These are phyloP conservation scores for Spongospora subterranea DNA, from an alignment of 208 protist genomes.

Conservation along the genomic window DNA sequence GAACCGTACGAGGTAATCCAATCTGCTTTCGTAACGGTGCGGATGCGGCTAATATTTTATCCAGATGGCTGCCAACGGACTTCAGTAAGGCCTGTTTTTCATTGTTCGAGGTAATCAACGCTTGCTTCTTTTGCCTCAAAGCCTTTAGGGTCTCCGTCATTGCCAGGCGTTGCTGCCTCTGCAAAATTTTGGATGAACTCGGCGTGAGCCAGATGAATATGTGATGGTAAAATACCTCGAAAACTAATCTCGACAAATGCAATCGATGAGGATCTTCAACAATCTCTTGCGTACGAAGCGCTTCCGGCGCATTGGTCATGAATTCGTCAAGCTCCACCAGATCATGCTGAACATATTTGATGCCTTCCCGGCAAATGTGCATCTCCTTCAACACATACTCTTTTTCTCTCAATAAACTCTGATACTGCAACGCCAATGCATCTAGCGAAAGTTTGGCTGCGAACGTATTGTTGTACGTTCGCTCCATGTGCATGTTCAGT, in stretches of 20 bases:
- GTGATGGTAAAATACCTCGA: background rate
- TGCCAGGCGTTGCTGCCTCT: background rate
- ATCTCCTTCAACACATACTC: slow-evolving; percentile 42
- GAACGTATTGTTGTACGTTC: background rate
- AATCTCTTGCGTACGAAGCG: background rate
- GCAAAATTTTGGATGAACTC: background rate
- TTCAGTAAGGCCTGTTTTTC: slow-evolving; percentile 3
- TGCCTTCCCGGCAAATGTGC: slow-evolving; percentile 10
- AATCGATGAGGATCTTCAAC: background rate
- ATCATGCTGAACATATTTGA: background rate
- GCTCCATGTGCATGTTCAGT: background rate
- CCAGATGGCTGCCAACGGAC: background rate
- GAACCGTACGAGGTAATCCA: background rate
- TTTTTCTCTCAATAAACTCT: slow-evolving; percentile 24
- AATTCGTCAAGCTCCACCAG: slow-evolving; percentile 29
- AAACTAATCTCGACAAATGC: slow-evolving; percentile 8
- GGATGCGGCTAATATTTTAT: background rate
- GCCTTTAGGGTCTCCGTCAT: background rate
- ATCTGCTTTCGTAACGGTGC: background rate
- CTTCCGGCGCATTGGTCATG: background rate
- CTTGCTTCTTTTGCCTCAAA: background rate
- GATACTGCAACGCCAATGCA: background rate
- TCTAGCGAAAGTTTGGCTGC: slow-evolving; percentile 18
- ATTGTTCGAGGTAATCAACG: background rate
- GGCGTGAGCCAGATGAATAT: background rate